Evolutionary conservation across 164 flowering plant genomes (phyloP).

Genomic region (Aristolochia californica): DNA sequence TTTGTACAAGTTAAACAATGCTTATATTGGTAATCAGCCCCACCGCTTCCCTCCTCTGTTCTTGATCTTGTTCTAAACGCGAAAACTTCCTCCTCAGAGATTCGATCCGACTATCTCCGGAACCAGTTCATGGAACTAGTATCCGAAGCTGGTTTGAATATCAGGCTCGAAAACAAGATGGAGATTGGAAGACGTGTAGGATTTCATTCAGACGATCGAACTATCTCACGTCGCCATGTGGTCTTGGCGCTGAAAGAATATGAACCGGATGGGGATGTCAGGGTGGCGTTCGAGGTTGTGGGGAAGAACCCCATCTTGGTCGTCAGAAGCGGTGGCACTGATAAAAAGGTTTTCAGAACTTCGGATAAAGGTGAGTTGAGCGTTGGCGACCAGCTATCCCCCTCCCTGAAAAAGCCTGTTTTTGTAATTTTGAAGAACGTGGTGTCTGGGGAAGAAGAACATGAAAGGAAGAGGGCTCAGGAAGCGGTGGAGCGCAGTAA

Average conservation of each 20-base stretch:
- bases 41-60: too few species aligned
- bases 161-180: slow-evolving; percentile 17
- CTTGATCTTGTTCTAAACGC: too few species aligned
- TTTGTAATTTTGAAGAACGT: slow-evolving; percentile 37
- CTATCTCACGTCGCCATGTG: slow-evolving; percentile 69
- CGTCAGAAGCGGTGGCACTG: slow-evolving; percentile 9
- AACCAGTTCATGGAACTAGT: slow-evolving; percentile 77
- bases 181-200: slow-evolving; percentile 50
- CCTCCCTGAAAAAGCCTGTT: slow-evolving; percentile 39
- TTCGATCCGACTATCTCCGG: too few species aligned
- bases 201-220: slow-evolving; percentile 31
- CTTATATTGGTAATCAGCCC: too few species aligned
- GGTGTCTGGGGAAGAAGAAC: slow-evolving; percentile 7
- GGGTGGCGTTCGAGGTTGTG: slow-evolving; percentile 40
- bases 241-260: slow-evolving; percentile 14
- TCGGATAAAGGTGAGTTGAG: slow-evolving; percentile 39
- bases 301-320: slow-evolving; percentile 92
- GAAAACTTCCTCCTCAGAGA: too few species aligned
- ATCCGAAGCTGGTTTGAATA: slow-evolving; percentile 37
- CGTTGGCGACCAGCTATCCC: slow-evolving; percentile 51
- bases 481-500: slow-evolving; percentile 14
- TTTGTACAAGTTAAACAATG: too few species aligned
- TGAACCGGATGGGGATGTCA: slow-evolving; percentile 15
- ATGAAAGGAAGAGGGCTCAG: slow-evolving; percentile 6
- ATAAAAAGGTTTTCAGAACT: slow-evolving; percentile 35